phyloP scores from a whole-genome alignment of 1,139 yeast species.

The Blastobotrys malaysiensis region DNA sequence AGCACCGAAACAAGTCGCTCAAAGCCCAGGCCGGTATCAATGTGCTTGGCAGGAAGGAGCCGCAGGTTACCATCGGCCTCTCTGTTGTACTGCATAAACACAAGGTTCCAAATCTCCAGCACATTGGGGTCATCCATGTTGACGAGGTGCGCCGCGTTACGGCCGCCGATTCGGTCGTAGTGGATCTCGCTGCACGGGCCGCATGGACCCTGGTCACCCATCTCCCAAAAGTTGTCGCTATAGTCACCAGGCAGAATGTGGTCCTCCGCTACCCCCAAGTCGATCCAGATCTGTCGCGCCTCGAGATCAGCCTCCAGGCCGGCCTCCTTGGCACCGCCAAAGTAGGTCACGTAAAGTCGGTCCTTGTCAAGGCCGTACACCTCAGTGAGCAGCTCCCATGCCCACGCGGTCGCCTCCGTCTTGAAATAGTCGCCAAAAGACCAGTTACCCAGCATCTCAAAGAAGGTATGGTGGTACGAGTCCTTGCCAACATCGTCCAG shows the following conservation, averaged over 20 bases:
- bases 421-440: slow-evolving; percentile 98
- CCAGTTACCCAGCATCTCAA: slow-evolving; percentile 99
- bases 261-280: slow-evolving; percentile 83
- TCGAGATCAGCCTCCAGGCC: slow-evolving; percentile 94
- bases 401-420: slow-evolving; percentile 78
- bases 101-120: slow-evolving; percentile 95
- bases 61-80: slow-evolving; percentile 80
- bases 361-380: slow-evolving; percentile 74
- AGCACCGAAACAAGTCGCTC: slow-evolving; percentile 93
- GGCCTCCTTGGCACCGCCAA: slow-evolving; percentile 79
- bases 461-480: slow-evolving; percentile 95
- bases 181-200: slow-evolving; percentile 99
- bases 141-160: slow-evolving; percentile 86
- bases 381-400: slow-evolving; percentile 86
- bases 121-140: slow-evolving; percentile 98
- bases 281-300: slow-evolving; percentile 82
- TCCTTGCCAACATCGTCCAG: slow-evolving; percentile 98
- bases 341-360: slow-evolving; percentile 89
- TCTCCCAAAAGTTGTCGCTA: slow-evolving; percentile 97
- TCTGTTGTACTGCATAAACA: slow-evolving; percentile 92
- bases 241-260: slow-evolving; percentile 90
- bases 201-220: slow-evolving; percentile 99
- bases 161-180: slow-evolving; percentile 95
- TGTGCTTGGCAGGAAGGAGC: slow-evolving; percentile 85
- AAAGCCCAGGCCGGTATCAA: slow-evolving; percentile 98